Percentiles rank a stretch among this genome's conserved stretches.
phyloP scores from a whole-genome alignment of 768 basidiomycete genomes.

The Naganishia randhawae region DNA sequence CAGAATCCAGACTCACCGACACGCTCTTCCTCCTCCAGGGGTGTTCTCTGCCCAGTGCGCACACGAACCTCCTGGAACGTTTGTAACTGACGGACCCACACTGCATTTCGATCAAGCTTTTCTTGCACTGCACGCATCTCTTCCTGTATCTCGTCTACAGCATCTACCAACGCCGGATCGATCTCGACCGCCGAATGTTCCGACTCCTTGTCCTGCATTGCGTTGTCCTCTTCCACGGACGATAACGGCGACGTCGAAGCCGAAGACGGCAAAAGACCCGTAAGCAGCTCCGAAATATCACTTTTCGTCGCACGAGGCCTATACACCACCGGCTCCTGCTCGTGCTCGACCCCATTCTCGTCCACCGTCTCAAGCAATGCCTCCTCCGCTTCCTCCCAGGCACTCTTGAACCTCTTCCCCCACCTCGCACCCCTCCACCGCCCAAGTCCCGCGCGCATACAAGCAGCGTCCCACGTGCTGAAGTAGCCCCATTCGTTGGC shows the following conservation, averaged over 20 bases:
- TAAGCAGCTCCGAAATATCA: neutral
- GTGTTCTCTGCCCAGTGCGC: conserved; percentile 28
- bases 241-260: neutral
- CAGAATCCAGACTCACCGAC: conserved; percentile 38
- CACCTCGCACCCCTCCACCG: conserved; percentile 6
- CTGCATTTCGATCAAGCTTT: conserved; percentile 37
- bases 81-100: conserved; percentile 38
- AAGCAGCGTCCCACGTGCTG: conserved; percentile 37
- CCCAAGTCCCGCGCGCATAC: neutral
- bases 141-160: conserved; percentile 25
- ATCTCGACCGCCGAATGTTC: conserved; percentile 26
- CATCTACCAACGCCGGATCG: conserved; percentile 23
- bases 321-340: neutral
- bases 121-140: conserved; percentile 30
- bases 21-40: conserved; percentile 34
- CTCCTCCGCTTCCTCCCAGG: neutral
- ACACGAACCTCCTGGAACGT: conserved; percentile 43
- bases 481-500: conserved; percentile 39
- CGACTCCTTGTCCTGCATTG: neutral
- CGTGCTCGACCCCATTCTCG: neutral
- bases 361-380: neutral
- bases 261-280: neutral
- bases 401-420: conserved; percentile 1
- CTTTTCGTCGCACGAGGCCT: neutral
- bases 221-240: neutral